phyloP scores from a whole-genome alignment of 148 eudicot genomes.

The Pouteria glomerata region DNA sequence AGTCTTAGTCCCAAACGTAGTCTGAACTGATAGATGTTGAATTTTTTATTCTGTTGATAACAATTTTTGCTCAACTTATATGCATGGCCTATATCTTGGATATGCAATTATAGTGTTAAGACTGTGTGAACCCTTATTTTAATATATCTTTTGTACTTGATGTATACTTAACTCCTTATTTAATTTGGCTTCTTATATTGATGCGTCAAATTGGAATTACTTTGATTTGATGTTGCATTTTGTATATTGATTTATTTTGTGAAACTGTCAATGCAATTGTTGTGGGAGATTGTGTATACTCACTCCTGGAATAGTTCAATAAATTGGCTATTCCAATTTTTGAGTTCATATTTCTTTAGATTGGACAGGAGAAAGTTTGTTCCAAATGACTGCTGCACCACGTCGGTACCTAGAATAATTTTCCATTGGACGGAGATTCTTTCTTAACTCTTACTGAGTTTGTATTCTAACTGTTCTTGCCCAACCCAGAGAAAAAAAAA shows the following conservation, averaged over 20 bases:
- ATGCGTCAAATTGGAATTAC: neutral
- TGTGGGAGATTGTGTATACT: neutral
- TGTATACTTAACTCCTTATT: neutral
- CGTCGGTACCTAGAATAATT: too few species aligned
- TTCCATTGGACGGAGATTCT: neutral
- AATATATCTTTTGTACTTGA: neutral
- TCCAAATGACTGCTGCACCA: too few species aligned
- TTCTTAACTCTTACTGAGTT: neutral
- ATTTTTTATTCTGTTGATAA: neutral
- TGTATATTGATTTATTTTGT: neutral
- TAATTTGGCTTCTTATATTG: neutral
- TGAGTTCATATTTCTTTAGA: conserved; percentile 1
- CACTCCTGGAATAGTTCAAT: neutral
- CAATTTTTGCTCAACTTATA: neutral
- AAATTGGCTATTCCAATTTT: neutral
- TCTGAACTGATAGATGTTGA: neutral
- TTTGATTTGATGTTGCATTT: conserved; percentile 1
- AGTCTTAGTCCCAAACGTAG: too few species aligned
- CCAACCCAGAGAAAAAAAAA: too few species aligned
- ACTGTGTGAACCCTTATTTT: neutral
- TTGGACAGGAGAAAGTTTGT: too few species aligned
- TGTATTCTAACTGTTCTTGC: neutral
- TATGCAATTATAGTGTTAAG: neutral
- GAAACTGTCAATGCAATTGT: neutral
- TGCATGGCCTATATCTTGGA: neutral